Conservation (phyloP, 805 yeast species). For the Pichia membranifaciens region DNA sequence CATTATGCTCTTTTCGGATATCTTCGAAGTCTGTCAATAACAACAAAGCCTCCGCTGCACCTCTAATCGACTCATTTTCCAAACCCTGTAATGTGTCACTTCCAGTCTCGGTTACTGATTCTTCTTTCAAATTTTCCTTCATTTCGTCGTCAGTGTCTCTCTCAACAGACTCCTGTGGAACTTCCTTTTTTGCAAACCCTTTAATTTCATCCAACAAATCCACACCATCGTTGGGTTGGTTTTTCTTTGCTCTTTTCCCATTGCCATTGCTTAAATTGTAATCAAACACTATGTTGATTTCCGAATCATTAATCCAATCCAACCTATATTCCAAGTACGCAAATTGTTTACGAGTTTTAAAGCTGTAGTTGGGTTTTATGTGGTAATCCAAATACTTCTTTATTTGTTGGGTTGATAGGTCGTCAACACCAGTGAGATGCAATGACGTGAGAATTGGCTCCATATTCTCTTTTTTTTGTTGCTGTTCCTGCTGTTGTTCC, state of each 20-base stretch:
- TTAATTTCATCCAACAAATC: neutral
- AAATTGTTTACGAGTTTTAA: slow-evolving; percentile 25
- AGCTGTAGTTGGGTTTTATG: slow-evolving; percentile 30
- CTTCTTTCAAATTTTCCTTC: too few relatives aligned
- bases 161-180: too few relatives aligned
- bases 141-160: too few relatives aligned
- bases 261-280: neutral
- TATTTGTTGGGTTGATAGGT: slow-evolving; percentile 53
- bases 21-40: slow-evolving; percentile 10
- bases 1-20: slow-evolving; percentile 8
- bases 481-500: neutral
- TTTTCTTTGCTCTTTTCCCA: slow-evolving; percentile 9
- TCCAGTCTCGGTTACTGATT: too few relatives aligned
- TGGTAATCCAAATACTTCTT: slow-evolving; percentile 48
- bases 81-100: neutral
- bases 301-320: slow-evolving; percentile 64
- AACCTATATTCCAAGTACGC: slow-evolving; percentile 34
- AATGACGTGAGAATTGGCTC: slow-evolving; percentile 42
- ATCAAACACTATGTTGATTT: slow-evolving; percentile 50
- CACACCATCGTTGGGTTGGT: slow-evolving; percentile 13
- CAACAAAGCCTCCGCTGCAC: slow-evolving; percentile 8
- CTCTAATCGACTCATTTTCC: slow-evolving; percentile 6
- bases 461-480: too few relatives aligned
- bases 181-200: slow-evolving; percentile 14
- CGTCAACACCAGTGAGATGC: slow-evolving; percentile 56